Percentiles rank a stretch among this genome's conserved stretches.
phyloP scores from a whole-genome alignment of 768 basidiomycete species.

The Pholiota microspora region DNA sequence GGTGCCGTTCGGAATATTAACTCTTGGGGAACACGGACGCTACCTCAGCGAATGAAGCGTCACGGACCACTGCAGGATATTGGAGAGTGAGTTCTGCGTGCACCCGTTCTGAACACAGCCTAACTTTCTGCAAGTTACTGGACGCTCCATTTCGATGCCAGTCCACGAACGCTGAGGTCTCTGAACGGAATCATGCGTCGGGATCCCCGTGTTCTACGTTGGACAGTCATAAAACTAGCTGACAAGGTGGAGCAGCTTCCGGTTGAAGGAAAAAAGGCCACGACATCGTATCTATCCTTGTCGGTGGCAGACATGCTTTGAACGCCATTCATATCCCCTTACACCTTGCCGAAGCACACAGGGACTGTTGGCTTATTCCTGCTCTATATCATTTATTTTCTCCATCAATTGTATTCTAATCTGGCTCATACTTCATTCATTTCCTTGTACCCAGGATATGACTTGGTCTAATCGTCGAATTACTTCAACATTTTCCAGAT shows the following conservation, averaged over 20 bases:
- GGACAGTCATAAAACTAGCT: conserved; percentile 78
- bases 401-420: neutral
- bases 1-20: conserved; percentile 82
- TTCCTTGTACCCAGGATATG: conserved; percentile 7
- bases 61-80: conserved; percentile 52
- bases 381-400: neutral
- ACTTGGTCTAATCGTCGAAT: conserved; percentile 30
- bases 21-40: conserved; percentile 68
- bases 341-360: neutral
- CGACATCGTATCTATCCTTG: conserved; percentile 22
- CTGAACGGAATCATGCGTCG: conserved; percentile 68
- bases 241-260: conserved; percentile 72
- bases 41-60: conserved; percentile 74
- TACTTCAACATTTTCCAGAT: conserved; percentile 33
- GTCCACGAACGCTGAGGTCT: conserved; percentile 62
- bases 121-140: conserved; percentile 60
- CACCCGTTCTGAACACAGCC: neutral
- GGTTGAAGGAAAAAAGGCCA: conserved; percentile 42
- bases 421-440: neutral
- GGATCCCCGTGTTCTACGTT: conserved; percentile 82
- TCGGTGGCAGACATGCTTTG: conserved; percentile 20
- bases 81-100: conserved; percentile 67
- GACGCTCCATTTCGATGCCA: conserved; percentile 89
- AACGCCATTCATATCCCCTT: neutral
- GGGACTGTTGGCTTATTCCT: no score